Conservation (phyloP, 768 basidiomycete species). For the Tricholoma saponaceum region DNA sequence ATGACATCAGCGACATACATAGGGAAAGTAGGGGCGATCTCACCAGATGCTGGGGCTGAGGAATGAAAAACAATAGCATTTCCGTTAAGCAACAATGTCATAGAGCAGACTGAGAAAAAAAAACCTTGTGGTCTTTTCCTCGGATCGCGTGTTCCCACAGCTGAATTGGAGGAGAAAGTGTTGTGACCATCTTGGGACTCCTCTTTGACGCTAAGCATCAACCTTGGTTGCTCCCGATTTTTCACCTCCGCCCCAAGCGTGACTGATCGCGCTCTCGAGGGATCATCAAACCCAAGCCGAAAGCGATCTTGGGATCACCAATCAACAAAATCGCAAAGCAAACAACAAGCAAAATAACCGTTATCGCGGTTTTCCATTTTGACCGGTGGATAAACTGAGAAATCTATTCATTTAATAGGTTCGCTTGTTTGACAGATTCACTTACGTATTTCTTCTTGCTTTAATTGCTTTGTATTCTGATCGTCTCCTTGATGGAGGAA, state of each 20-base stretch:
- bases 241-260: constrained; percentile 1
- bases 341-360: background rate
- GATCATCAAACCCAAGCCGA: background rate
- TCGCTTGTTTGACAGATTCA: background rate
- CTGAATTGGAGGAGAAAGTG: background rate
- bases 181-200: constrained; percentile 6
- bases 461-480: background rate
- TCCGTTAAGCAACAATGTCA: background rate
- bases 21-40: background rate
- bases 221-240: background rate
- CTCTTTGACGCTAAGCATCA: constrained; percentile 4
- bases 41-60: background rate
- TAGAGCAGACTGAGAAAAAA: background rate
- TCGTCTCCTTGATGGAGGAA: background rate
- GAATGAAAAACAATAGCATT: background rate
- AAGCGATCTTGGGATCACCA: background rate
- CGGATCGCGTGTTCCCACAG: background rate
- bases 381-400: background rate
- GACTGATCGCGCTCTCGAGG: background rate
- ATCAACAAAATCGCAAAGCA: background rate
- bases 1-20: background rate
- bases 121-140: constrained; percentile 3
- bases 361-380: background rate
- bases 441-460: background rate
- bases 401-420: background rate